Evolutionary conservation across 106 monocot species (phyloP), one percentile per base, ranked within the genome.

Genomic region (Dioscorea dumetorum): DNA sequence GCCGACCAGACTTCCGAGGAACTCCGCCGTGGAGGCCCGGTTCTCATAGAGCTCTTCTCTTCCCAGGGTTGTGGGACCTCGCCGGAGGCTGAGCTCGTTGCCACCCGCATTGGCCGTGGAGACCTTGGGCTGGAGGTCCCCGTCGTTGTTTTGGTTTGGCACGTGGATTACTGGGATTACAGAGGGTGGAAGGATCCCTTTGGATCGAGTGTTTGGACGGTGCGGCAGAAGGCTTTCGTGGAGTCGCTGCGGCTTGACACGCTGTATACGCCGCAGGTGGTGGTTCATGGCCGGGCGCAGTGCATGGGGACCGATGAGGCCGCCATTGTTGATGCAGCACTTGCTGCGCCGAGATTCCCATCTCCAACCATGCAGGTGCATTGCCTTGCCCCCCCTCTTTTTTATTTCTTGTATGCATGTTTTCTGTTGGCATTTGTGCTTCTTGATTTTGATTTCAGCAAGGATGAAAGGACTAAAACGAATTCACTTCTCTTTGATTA

Each of bases 161-260:
- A 94, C 79, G 94, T 94, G 61, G 94, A 94, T 54, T 90, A 90
- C 72, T 94, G 90, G 94, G 94, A 94, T 52, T 85, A 94, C 74
- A 31, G 81, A 7, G 94, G 94, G 17, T 94, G 94, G 94, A 88
- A 90, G 87, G 94, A 94, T 60, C 87, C 85, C 0, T 94, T 85
- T 70, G 94, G 76, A 8, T 83, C 83, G 20, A 94, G 87, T 81
- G 63, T 54, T 9, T 94, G 90, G 90, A 87, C 94, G 4, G 94
- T 94, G 53, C 74, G 94, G 51, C 94, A 94, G 80, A 94, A 94
- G 87, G 78, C 90, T 12, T 87, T 83, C 67, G 94, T 88, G 57
- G 90, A 90, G 77, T 34, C 78, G 16, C 67, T 94, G 57, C 58
- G 81, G 41, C 82, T 94, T 28, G 94, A 94, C 77, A 85, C 87